A percentile compares a stretch with the other conserved stretches of the same genome.
Evolutionary conservation across 495 filamentous ascomycete genomes (phyloP).

Genomic region (Copromyces sp.): DNA sequence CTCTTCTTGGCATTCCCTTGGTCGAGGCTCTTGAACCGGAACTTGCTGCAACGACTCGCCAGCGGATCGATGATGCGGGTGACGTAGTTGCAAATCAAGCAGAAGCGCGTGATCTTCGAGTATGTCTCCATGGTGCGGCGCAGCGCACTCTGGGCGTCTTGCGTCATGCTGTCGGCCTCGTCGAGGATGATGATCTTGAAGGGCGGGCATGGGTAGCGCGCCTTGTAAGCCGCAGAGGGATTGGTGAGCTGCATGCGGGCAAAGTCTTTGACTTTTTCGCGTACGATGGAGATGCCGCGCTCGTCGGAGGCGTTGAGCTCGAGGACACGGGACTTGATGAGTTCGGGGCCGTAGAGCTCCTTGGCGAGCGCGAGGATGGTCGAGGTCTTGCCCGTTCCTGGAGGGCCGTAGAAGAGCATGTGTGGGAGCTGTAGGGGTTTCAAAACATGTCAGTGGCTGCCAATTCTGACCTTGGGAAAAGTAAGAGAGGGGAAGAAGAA

Average conservation of each 20-base stretch:
- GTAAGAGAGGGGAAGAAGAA: not conserved
- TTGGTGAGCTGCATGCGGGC: conserved; percentile 88
- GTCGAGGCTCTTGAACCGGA: conserved; percentile 94
- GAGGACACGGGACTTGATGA: conserved; percentile 87
- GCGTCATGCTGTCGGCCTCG: conserved; percentile 97
- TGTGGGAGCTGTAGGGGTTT: conserved; percentile 65
- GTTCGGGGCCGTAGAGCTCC: conserved; percentile 91
- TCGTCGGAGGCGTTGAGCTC: conserved; percentile 99
- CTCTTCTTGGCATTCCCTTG: conserved; percentile 64
- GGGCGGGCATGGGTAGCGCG: conserved; percentile 83
- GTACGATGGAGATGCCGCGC: conserved; percentile 91
- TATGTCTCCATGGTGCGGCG: conserved; percentile 97
- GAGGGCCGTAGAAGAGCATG: conserved; percentile 99
- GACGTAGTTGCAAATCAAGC: conserved; percentile 97
- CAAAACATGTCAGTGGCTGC: not conserved
- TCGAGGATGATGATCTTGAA: conserved; percentile 98
- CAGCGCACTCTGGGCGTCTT: conserved; percentile 89
- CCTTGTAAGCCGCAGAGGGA: conserved; percentile 54
- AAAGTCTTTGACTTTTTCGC: conserved; percentile 98
- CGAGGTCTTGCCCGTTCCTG: conserved; percentile 97
- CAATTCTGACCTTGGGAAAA: not conserved
- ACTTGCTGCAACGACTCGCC: conserved; percentile 88
- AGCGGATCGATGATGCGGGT: conserved; percentile 96
- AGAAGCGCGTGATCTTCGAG: conserved; percentile 91
- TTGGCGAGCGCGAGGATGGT: conserved; percentile 93